Conservation (phyloP, 169 alveolate genomes). For the Eimeria sp. region DNA sequence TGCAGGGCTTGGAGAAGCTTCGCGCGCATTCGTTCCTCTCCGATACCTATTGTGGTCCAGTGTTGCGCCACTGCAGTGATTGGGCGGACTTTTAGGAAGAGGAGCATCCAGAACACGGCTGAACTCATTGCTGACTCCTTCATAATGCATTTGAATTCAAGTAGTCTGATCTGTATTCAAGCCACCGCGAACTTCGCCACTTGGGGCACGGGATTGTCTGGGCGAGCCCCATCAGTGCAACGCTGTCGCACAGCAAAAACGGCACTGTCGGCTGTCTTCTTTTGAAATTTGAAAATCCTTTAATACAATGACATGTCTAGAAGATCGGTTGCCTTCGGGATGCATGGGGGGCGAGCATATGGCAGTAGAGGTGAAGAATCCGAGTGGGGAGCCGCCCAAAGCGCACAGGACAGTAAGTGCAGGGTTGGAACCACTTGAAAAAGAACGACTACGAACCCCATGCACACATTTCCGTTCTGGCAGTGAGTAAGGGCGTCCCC, state of each 20-base stretch:
- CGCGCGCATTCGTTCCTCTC: neutral
- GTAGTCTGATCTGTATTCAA: neutral
- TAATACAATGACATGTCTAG: neutral
- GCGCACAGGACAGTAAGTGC: neutral
- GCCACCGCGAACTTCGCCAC: neutral
- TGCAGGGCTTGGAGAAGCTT: neutral
- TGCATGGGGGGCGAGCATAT: neutral
- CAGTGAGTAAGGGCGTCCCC: neutral
- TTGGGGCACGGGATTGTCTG: neutral
- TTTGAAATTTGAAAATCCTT: neutral
- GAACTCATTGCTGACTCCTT: neutral
- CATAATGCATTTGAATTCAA: neutral
- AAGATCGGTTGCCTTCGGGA: neutral
- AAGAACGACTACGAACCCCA: neutral
- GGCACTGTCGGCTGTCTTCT: neutral
- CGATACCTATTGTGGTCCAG: slow-evolving; percentile 9
- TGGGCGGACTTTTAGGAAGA: neutral
- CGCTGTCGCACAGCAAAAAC: slow-evolving; percentile 2
- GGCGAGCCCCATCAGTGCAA: slow-evolving; percentile 12
- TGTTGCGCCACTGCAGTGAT: neutral
- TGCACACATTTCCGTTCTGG: neutral
- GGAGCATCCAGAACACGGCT: neutral
- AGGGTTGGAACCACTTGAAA: neutral
- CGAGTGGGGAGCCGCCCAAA: neutral
- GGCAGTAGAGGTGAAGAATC: neutral